Evolutionary conservation across 2,329 filamentous ascomycete genomes (phyloP).

Genomic region (Plectosphaerella cucumerina): DNA sequence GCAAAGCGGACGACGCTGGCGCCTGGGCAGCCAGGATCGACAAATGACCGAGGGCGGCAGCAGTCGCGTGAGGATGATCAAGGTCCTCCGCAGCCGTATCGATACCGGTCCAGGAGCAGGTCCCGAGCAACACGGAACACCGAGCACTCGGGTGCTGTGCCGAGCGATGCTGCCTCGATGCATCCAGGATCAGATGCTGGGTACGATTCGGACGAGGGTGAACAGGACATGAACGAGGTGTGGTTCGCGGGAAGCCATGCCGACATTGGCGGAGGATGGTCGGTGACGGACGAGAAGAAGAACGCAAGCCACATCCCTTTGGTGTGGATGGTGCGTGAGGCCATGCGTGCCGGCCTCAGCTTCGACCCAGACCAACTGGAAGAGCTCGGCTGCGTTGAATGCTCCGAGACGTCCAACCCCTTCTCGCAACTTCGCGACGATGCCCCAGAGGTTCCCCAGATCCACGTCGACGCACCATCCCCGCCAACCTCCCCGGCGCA

Average conservation of each 20-base stretch:
- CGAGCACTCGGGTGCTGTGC: neutral
- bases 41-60: neutral
- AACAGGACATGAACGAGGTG: constrained; percentile 74
- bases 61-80: constrained; percentile 3
- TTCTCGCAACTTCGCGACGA: neutral
- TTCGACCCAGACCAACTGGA: constrained; percentile 68
- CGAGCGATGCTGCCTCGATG: constrained; percentile 2
- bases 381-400: constrained; percentile 57
- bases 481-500: constrained; percentile 8
- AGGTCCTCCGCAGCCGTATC: constrained; percentile 34
- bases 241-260: constrained; percentile 79
- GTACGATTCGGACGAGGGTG: constrained; percentile 39
- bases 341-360: constrained; percentile 58
- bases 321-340: constrained; percentile 64
- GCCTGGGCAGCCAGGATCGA: constrained; percentile 5
- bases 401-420: neutral
- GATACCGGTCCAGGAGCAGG: constrained; percentile 28
- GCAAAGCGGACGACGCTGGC: constrained; percentile 9
- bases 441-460: constrained; percentile 21
- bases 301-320: constrained; percentile 65
- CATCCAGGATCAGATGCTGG: constrained; percentile 22
- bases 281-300: constrained; percentile 49
- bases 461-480: constrained; percentile 18
- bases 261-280: constrained; percentile 77
- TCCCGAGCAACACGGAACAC: constrained; percentile 7